Evolutionary conservation across 1,284 basidiomycete species (phyloP), one percentile per base, ranked within the genome.

Genomic region (Fomes fomentarius): DNA sequence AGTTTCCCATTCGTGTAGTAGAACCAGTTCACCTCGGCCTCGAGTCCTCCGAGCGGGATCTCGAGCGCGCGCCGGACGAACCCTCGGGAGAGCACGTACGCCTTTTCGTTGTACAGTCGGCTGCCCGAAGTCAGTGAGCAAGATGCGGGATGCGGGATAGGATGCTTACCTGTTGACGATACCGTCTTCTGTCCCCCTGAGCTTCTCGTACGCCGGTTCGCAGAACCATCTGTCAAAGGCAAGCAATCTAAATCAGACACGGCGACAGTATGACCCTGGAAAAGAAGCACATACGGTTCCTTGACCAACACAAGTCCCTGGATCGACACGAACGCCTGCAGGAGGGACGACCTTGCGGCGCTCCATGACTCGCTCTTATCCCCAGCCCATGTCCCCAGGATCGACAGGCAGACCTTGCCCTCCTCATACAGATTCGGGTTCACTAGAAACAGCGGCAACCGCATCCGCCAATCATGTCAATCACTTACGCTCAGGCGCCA

Each of bases 401-500:
- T 90, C 22, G 92, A 95, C 45, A 98, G 71, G 66, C 95, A 98
- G 35, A 98, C 94, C 71, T 96, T 96, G 40, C 94, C 94, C 63
- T 98, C 95, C 67, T 96, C 94, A 65, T 98, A 98, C 44, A 97
- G 74, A 71, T 98, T 97, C 24, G 89, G 87, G 67, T 91, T 90
- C n/a, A 90, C 87, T 88, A 55, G 4, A 39, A 39, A 35, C 25
- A n/a, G n/a, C n/a, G n/a, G 28, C 28, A 30, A 7, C 28, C 28
- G 28, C 28, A 30, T 30, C 28, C 28, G 5, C 17, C 24, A 21
- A 17, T 7, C 14, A 15, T 17, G 38, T 7, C 12, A 22, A 28
- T 39, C 24, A 19, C n/a, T n/a, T n/a, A n/a, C n/a, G n/a, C n/a
- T n/a, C n/a, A n/a, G n/a, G n/a, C n/a, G n/a, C n/a, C n/a, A n/a